Conservation (phyloP, 2,329 filamentous ascomycete genomes). For the Alternaria brassicae region DNA sequence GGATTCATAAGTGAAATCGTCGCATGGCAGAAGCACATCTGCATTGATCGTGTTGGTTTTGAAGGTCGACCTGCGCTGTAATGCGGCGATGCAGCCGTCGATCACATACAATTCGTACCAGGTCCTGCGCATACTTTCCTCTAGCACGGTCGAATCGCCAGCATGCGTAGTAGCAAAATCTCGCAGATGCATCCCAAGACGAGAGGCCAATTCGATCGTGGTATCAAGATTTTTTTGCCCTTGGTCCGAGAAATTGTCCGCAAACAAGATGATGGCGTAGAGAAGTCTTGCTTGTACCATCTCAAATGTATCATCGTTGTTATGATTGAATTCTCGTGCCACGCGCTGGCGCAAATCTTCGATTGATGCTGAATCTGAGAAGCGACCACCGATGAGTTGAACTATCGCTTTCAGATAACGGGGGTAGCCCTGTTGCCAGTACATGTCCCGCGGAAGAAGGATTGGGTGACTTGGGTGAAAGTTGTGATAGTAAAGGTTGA, state of each 20-base stretch:
- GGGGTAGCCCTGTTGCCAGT: constrained; percentile 44
- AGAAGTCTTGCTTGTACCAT: constrained; percentile 77
- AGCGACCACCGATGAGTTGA: constrained; percentile 61
- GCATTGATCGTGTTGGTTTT: constrained; percentile 67
- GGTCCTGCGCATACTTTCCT: constrained; percentile 82
- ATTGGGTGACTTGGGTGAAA: constrained; percentile 62
- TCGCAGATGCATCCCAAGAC: constrained; percentile 74
- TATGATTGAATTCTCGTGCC: constrained; percentile 14
- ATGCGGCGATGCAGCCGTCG: constrained; percentile 79
- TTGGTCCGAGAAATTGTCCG: constrained; percentile 70
- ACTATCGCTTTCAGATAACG: constrained; percentile 58
- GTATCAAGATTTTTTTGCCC: constrained; percentile 69
- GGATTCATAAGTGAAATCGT: constrained; percentile 67
- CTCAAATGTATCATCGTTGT: constrained; percentile 50
- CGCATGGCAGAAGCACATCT: constrained; percentile 78
- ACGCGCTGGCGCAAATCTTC: constrained; percentile 45
- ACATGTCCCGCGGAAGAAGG: constrained; percentile 55
- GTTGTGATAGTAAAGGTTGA: constrained; percentile 59
- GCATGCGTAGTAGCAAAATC: constrained; percentile 69
- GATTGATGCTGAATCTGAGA: constrained; percentile 51
- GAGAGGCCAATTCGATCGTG: constrained; percentile 73
- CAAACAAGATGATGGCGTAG: constrained; percentile 76
- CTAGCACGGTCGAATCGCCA: constrained; percentile 67
- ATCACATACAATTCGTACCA: constrained; percentile 85
- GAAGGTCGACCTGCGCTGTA: constrained; percentile 73